These are phyloP conservation scores for Fusarium austroafricanum DNA, from an alignment of 2,329 filamentous ascomycete species.

Conservation along the genomic window DNA sequence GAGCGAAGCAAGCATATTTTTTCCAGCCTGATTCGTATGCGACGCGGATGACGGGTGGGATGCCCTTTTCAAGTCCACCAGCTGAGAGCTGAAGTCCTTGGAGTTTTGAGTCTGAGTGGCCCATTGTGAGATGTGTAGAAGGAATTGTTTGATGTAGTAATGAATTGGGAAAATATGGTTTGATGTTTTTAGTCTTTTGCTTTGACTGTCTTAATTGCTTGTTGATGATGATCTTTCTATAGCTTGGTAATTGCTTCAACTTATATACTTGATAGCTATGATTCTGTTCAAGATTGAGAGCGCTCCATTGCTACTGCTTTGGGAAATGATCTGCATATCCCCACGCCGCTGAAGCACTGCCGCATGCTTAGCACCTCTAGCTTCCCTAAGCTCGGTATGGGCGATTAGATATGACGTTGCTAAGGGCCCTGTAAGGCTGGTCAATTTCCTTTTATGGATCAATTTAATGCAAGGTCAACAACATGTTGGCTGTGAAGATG, in stretches of 20 bases:
- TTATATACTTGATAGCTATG: slow-evolving; percentile 11
- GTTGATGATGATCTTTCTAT: not conserved
- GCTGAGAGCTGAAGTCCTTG: slow-evolving; percentile 11
- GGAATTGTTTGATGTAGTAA: not conserved
- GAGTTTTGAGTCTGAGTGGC: slow-evolving; percentile 34
- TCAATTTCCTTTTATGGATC: not conserved
- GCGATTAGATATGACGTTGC: slow-evolving; percentile 9
- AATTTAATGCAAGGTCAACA: not conserved
- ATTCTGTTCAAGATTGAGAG: not conserved
- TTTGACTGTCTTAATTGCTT: not conserved
- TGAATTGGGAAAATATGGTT: not conserved
- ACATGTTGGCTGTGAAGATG: not conserved
- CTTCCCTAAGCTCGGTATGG: not conserved
- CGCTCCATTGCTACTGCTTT: slow-evolving; percentile 12
- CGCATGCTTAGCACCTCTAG: not conserved
- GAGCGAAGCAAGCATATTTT: slow-evolving; percentile 7
- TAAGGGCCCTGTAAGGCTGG: slow-evolving; percentile 12
- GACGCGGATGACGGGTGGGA: slow-evolving; percentile 26
- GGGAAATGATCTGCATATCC: slow-evolving; percentile 5
- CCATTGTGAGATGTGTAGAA: slow-evolving; percentile 25
- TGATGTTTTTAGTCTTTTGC: not conserved
- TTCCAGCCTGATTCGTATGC: slow-evolving; percentile 21
- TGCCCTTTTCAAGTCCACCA: slow-evolving; percentile 3
- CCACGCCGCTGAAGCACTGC: slow-evolving; percentile 16
- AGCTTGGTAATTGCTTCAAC: not conserved